Evolutionary conservation across 805 yeast species (phyloP).

Genomic region (Nakazawaea molendinolei): DNA sequence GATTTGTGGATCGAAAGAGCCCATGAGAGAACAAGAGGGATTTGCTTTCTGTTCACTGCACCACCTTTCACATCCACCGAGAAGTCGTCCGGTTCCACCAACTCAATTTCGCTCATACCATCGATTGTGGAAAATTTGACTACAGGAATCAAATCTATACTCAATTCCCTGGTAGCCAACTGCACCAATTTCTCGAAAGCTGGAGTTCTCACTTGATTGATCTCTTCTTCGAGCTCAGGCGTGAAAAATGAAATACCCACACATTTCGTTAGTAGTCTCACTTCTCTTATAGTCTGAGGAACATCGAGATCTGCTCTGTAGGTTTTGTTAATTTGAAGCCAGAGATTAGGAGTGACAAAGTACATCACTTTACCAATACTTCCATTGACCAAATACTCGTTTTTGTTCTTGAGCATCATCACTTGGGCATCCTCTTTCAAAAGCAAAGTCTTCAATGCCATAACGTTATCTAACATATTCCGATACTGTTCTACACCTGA

Average conservation of each 20-base stretch:
- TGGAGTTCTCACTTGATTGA: conserved; percentile 14
- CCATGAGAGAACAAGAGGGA: conserved; percentile 74
- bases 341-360: conserved; percentile 32
- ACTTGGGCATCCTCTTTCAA: conserved; percentile 89
- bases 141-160: conserved; percentile 31
- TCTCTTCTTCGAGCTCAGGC: conserved; percentile 14
- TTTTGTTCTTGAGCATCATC: conserved; percentile 82
- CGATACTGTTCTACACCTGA: conserved; percentile 20
- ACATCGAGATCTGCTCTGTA: conserved; percentile 21
- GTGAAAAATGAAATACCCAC: conserved; percentile 14
- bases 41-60: conserved; percentile 40
- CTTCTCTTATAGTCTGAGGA: conserved; percentile 18
- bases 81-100: conserved; percentile 30
- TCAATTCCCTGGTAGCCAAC: conserved; percentile 19
- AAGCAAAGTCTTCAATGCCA: conserved; percentile 61
- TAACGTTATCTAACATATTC: conserved; percentile 44
- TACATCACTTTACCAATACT: conserved; percentile 72
- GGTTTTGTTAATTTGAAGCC: conserved; percentile 17
- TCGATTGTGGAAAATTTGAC: conserved; percentile 35
- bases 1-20: conserved; percentile 80
- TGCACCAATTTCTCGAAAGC: conserved; percentile 18
- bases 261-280: conserved; percentile 5
- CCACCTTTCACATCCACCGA: conserved; percentile 21
- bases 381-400: conserved; percentile 80
- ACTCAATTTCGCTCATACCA: conserved; percentile 24